Conservation (phyloP, 108 stramenopile genomes). For the Pseudonitzschia multistriata region DNA sequence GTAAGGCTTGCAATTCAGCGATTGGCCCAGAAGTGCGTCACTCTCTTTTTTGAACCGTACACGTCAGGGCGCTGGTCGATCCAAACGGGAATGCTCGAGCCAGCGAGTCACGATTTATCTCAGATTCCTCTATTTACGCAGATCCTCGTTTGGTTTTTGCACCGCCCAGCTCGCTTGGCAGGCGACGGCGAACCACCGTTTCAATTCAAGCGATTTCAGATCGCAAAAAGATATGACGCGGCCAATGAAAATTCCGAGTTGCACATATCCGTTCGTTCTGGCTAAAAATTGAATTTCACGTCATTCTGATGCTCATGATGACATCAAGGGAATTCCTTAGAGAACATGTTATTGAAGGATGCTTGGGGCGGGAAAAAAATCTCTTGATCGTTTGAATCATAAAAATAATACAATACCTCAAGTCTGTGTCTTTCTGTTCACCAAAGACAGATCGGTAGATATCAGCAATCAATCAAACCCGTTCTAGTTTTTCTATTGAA, state of each 20-base stretch:
- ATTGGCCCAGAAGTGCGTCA: slow-evolving; percentile 1
- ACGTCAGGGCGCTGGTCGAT: slow-evolving; percentile 12
- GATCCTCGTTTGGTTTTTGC: not conserved
- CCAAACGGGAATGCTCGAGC: not conserved
- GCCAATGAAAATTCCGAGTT: slow-evolving; percentile 2
- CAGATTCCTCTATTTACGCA: not conserved
- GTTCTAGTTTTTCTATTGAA: no score
- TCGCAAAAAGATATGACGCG: not conserved
- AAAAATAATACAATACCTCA: not conserved
- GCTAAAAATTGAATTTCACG: not conserved
- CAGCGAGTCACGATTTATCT: not conserved
- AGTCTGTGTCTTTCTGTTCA: not conserved
- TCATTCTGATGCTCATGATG: slow-evolving; percentile 6
- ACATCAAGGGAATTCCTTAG: not conserved
- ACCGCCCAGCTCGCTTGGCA: not conserved
- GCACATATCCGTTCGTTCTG: not conserved
- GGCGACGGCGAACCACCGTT: slow-evolving; percentile 17
- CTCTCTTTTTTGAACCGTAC: not conserved
- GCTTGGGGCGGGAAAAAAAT: not conserved
- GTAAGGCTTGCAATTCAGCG: slow-evolving; percentile 2
- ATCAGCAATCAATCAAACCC: not conserved
- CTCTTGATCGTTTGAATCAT: not conserved
- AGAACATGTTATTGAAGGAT: not conserved
- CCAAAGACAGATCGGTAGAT: not conserved
- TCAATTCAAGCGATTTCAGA: not conserved